phyloP scores from a whole-genome alignment of 2,329 filamentous ascomycete genomes.

The Hypocreales sp. region DNA sequence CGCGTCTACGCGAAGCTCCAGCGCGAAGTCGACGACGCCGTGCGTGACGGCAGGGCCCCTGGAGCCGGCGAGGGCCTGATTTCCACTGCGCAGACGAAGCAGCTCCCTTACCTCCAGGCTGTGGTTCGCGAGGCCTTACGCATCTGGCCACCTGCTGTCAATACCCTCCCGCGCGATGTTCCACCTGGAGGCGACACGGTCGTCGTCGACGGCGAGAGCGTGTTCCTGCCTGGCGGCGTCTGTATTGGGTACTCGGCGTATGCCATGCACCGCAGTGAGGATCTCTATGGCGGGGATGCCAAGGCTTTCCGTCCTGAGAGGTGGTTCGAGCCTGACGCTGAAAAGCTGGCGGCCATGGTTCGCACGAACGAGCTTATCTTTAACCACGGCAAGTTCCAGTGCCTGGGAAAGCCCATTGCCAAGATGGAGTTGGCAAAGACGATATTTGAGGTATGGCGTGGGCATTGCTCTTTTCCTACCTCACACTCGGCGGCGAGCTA shows the following conservation, averaged over 20 bases:
- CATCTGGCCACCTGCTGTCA: constrained; percentile 26
- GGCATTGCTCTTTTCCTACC: not conserved
- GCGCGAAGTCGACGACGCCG: constrained; percentile 29
- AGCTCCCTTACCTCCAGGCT: constrained; percentile 30
- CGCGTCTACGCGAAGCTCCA: constrained; percentile 28
- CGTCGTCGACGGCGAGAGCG: constrained; percentile 22
- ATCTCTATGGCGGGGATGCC: constrained; percentile 16
- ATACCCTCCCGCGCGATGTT: constrained; percentile 17
- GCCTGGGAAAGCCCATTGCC: constrained; percentile 21
- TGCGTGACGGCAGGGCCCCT: constrained; percentile 26
- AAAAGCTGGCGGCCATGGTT: constrained; percentile 14
- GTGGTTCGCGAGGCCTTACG: constrained; percentile 32
- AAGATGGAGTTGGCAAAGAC: constrained; percentile 20
- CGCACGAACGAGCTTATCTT: constrained; percentile 19
- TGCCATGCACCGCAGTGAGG: constrained; percentile 12
- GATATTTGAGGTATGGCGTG: constrained; percentile 27
- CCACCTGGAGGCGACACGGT: constrained; percentile 11
- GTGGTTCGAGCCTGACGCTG: constrained; percentile 17
- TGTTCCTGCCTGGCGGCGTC: constrained; percentile 12
- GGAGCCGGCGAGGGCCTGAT: constrained; percentile 22
- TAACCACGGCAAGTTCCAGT: constrained; percentile 21
- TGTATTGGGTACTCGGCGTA: constrained; percentile 14
- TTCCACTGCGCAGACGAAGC: constrained; percentile 17
- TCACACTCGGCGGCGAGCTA: not conserved
- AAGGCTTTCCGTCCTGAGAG: constrained; percentile 14